phyloP scores from a whole-genome alignment of 768 basidiomycete species.

The Pholiota microspora region DNA sequence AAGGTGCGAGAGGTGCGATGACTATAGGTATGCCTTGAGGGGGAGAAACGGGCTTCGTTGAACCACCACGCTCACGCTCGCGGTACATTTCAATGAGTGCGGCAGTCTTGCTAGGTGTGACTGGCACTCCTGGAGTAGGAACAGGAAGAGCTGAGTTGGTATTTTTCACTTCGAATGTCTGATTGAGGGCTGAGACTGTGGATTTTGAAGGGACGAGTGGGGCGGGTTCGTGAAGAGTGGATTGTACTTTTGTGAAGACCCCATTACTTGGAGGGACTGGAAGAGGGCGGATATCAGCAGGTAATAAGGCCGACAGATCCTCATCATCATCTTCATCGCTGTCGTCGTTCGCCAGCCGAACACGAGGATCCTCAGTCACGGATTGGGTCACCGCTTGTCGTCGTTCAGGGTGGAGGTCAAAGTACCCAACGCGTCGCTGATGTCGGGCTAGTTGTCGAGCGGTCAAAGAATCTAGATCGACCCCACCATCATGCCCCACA shows the following conservation, averaged over 20 bases:
- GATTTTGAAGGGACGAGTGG: conserved; percentile 15
- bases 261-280: conserved; percentile 26
- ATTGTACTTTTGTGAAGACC: conserved; percentile 9
- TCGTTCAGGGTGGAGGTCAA: conserved; percentile 77
- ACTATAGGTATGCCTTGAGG: conserved; percentile 19
- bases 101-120: conserved; percentile 60
- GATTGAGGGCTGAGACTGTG: conserved; percentile 15
- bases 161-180: conserved; percentile 11
- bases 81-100: conserved; percentile 86
- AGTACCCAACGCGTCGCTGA: conserved; percentile 62
- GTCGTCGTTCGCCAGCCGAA: conserved; percentile 34
- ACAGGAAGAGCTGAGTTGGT: conserved; percentile 7
- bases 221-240: conserved; percentile 16
- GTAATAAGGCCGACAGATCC: conserved; percentile 12
- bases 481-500: conserved; percentile 21
- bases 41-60: conserved; percentile 24
- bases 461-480: conserved; percentile 20
- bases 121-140: conserved; percentile 15
- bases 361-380: conserved; percentile 34
- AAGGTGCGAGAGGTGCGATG: conserved; percentile 34
- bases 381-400: conserved; percentile 33
- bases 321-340: conserved; percentile 30
- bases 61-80: conserved; percentile 56
- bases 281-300: conserved; percentile 23
- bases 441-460: conserved; percentile 31